Conservation (phyloP, 192 early-diverging fungal species). For the Rhizophagus prolifer region DNA sequence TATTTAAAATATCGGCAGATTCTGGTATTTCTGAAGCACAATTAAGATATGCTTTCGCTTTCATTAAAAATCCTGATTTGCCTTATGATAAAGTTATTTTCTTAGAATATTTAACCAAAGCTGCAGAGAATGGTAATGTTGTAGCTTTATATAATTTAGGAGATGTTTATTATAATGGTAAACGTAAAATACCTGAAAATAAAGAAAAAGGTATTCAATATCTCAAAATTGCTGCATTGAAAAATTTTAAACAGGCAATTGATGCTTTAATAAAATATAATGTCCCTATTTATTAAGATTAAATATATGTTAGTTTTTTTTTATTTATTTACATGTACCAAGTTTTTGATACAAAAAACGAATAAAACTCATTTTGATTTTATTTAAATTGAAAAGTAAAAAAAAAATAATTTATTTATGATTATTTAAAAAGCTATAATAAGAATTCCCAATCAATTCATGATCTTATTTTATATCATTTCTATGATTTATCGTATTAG, state of each 20-base stretch:
- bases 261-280: not conserved
- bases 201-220: not conserved
- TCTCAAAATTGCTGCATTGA: not conserved
- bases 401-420: no score
- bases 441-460: no score
- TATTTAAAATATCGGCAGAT: conserved; percentile 18
- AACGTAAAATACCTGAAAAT: not conserved
- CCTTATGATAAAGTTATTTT: not conserved
- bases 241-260: not conserved
- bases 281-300: not conserved
- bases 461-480: no score
- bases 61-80: not conserved
- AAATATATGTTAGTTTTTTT: no score
- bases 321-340: no score
- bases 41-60: not conserved
- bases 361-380: no score
- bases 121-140: not conserved
- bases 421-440: no score
- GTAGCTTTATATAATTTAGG: not conserved
- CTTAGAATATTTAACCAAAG: not conserved
- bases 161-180: not conserved
- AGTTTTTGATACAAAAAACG: no score
- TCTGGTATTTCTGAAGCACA: not conserved
- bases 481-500: no score
- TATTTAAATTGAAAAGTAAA: no score